Base-by-base conservation (phyloP, 345 rosid genomes). In the Salix arbutifolia region DNA sequence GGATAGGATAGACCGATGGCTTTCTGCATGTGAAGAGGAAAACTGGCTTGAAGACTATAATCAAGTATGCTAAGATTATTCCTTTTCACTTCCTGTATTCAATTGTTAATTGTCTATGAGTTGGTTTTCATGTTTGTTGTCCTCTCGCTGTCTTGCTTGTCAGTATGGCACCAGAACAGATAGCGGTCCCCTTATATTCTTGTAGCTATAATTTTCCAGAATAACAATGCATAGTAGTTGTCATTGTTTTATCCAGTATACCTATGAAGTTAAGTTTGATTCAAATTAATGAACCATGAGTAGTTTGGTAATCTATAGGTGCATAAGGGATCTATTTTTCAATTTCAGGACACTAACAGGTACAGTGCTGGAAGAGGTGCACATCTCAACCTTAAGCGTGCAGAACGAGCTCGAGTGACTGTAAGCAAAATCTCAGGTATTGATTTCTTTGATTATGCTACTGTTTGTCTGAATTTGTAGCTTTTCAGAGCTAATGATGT, bases 1-100 rank as follows among this genome's bases (percentile, higher is more conserved):
- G 94, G 97, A 93, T 78, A 87, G 95, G 80, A 91, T 96, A 75
- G 96, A 93, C 28, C 85, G 92, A 76, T 96, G 99, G 98, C 99
- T 96, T 60, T 87, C 84, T 18, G 98, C 96, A 52, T 93, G 97
- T 71, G 96, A 96, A 83, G 99, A 93, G 78, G 99, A 96, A 68
- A 93, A 90, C 76, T 96, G 99, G 98, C 89, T 96, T 69, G 98
- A 96, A 86, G 95, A 91, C 73, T 96, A 96, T 80, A 91, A 87
- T 79, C 94, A 75, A 82, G 99, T 96, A 82, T 84, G 88, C 65
- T 70, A 50, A 70, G 42, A 73, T 71, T 56, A 74, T 28, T 70
- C 65, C 26, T 30, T 81, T 58, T 69, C 61, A 8, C 18, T 23
- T 13, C 18, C 18, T 64, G 67, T 64, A 5, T 64, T 13, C 33